Evolutionary conservation across 176 grass and related monocot genomes (phyloP).

Genomic region (Pontederia crassipes): DNA sequence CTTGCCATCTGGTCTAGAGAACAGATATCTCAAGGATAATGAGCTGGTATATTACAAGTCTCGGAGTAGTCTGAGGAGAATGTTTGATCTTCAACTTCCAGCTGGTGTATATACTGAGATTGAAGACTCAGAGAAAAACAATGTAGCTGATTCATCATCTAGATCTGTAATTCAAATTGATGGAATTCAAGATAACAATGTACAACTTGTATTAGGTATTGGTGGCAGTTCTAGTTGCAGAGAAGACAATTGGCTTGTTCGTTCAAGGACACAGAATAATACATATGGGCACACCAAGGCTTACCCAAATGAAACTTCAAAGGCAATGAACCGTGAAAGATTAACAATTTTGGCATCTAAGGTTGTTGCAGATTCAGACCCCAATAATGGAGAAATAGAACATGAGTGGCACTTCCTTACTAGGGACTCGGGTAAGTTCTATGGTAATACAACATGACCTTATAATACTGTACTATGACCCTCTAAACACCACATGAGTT

Average conservation of each 20-base stretch:
- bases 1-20: neutral
- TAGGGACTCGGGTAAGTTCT: conserved; percentile 42
- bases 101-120: conserved; percentile 10
- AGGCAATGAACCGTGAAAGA: conserved; percentile 2
- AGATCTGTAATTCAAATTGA: neutral
- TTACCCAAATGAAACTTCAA: conserved; percentile 6
- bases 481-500: too few relatives aligned
- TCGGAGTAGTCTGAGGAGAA: neutral
- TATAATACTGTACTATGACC: too few relatives aligned
- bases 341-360: conserved; percentile 26
- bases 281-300: neutral
- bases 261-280: neutral
- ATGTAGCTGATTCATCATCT: conserved; percentile 12
- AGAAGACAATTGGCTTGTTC: neutral
- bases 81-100: conserved; percentile 10
- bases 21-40: neutral
- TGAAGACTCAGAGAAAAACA: conserved; percentile 22
- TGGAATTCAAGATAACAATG: conserved; percentile 1
- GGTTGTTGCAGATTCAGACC: conserved; percentile 47
- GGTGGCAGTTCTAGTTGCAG: neutral
- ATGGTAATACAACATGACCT: too few relatives aligned
- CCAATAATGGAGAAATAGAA: conserved; percentile 22
- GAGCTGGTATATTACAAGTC: neutral
- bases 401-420: conserved; percentile 29
- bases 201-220: conserved; percentile 1